Percentiles rank a stretch among this genome's conserved stretches.
These are phyloP conservation scores for Talaromyces sp. DNA, from an alignment of 2,329 filamentous ascomycete species.

Conservation along the genomic window DNA sequence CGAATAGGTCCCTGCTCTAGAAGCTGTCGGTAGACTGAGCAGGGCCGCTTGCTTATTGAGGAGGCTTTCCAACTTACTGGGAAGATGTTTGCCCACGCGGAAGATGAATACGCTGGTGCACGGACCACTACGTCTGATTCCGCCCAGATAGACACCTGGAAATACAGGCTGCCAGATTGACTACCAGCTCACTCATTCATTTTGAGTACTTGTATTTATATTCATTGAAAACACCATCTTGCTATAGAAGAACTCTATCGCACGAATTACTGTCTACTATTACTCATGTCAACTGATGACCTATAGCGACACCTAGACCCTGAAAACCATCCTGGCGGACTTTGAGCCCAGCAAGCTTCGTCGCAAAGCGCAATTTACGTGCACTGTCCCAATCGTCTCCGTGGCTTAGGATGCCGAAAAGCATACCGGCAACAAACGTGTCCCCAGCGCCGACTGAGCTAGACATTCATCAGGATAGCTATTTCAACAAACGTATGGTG, in stretches of 20 bases:
- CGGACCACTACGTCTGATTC: not conserved
- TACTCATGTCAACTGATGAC: not conserved
- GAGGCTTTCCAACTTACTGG: constrained; percentile 1
- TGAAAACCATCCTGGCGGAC: constrained; percentile 64
- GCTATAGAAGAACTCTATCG: not conserved
- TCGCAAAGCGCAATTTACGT: constrained; percentile 57
- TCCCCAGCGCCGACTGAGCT: constrained; percentile 72
- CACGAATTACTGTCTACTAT: not conserved
- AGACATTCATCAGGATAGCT: constrained; percentile 15
- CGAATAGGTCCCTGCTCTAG: constrained; percentile 15
- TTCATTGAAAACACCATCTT: not conserved
- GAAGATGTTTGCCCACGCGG: not conserved
- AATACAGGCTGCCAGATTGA: not conserved
- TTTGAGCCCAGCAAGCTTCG: constrained; percentile 64
- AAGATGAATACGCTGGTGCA: not conserved
- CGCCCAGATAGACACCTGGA: not conserved
- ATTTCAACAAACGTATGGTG: not conserved
- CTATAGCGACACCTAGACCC: constrained; percentile 40
- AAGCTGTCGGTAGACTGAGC: constrained; percentile 13
- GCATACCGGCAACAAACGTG: constrained; percentile 68
- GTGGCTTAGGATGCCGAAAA: constrained; percentile 58
- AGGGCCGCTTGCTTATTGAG: constrained; percentile 11
- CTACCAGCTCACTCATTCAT: not conserved
- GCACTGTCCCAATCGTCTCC: constrained; percentile 48
- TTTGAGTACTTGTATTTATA: too few relatives aligned